phyloP scores from a whole-genome alignment of 352 stramenopile genomes.

The Phytophthora niederhauseri region DNA sequence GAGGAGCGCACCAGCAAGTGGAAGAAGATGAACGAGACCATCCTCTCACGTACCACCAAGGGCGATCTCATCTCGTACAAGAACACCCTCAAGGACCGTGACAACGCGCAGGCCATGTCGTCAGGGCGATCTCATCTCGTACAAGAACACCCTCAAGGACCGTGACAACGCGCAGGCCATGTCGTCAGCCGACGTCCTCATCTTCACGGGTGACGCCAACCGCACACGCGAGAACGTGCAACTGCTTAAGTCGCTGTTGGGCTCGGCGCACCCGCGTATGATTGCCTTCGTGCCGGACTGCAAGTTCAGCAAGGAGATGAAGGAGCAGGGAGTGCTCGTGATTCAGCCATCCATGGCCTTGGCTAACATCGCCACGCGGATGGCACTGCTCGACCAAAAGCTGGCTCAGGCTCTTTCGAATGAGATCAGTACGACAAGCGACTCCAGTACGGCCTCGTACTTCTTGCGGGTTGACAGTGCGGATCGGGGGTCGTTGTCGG shows the following conservation, averaged over 20 bases:
- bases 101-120: slow-evolving; percentile 44
- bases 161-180: slow-evolving; percentile 42
- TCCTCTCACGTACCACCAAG: slow-evolving; percentile 52
- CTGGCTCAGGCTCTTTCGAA: slow-evolving; percentile 44
- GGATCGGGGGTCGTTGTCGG: slow-evolving; percentile 43
- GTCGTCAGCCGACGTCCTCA: slow-evolving; percentile 54
- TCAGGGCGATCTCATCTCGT: slow-evolving; percentile 62
- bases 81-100: slow-evolving; percentile 57
- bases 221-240: slow-evolving; percentile 58
- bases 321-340: slow-evolving; percentile 59
- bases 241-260: slow-evolving; percentile 45
- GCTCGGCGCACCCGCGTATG: slow-evolving; percentile 49
- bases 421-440: slow-evolving; percentile 53
- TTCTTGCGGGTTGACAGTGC: slow-evolving; percentile 49
- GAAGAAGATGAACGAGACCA: slow-evolving; percentile 68
- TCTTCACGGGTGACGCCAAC: slow-evolving; percentile 60
- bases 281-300: slow-evolving; percentile 59
- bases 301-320: slow-evolving; percentile 52
- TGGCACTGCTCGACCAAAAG: slow-evolving; percentile 56
- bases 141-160: slow-evolving; percentile 65
- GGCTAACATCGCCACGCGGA: slow-evolving; percentile 66
- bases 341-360: slow-evolving; percentile 72
- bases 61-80: slow-evolving; percentile 68
- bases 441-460: slow-evolving; percentile 57
- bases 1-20: slow-evolving; percentile 60